Conservation (phyloP, 805 yeast genomes). For the Yamadazyma nakazawae region DNA sequence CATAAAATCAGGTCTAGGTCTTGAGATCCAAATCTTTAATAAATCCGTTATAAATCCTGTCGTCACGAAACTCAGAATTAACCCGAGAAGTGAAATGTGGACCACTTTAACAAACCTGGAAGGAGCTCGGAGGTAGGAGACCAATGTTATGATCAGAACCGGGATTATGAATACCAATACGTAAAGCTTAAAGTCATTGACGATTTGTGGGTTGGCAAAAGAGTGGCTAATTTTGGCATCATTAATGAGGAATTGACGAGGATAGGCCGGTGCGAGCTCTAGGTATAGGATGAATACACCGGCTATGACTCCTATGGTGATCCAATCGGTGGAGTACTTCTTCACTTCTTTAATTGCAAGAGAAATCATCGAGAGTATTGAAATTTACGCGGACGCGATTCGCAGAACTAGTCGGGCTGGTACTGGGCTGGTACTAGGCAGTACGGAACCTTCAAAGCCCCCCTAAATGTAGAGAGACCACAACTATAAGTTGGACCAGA, state of each 20-base stretch:
- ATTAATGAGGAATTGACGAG: slow-evolving; percentile 25
- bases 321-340: slow-evolving; percentile 25
- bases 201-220: slow-evolving; percentile 27
- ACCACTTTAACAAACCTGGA: slow-evolving; percentile 12
- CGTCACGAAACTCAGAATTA: slow-evolving; percentile 25
- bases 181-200: slow-evolving; percentile 31
- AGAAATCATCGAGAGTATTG: not conserved
- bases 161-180: slow-evolving; percentile 27
- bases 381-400: too few species aligned
- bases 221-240: slow-evolving; percentile 30
- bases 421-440: too few species aligned
- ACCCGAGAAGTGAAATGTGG: slow-evolving; percentile 30
- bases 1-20: slow-evolving; percentile 44
- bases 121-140: slow-evolving; percentile 4
- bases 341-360: slow-evolving; percentile 9
- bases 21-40: slow-evolving; percentile 37
- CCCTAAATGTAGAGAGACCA: too few species aligned
- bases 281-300: slow-evolving; percentile 18
- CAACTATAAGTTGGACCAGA: too few species aligned
- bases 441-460: too few species aligned
- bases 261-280: slow-evolving; percentile 26
- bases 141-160: slow-evolving; percentile 16
- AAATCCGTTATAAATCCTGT: slow-evolving; percentile 35
- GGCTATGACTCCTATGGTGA: slow-evolving; percentile 17
- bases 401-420: too few species aligned